phyloP scores from a whole-genome alignment of 495 filamentous ascomycete genomes.

The Bacidia rubella region DNA sequence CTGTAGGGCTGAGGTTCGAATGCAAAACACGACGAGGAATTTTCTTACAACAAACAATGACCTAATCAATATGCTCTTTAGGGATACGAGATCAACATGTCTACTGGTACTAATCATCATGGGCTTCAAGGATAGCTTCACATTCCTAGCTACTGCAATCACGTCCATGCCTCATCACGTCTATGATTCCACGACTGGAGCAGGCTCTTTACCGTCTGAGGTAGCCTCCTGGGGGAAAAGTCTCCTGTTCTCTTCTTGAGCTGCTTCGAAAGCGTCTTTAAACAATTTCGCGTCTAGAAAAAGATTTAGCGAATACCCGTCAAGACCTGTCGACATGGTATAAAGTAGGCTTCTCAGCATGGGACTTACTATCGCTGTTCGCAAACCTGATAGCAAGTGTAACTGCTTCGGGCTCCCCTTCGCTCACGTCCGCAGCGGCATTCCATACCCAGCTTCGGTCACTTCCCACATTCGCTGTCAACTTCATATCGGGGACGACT shows the following conservation, averaged over 20 bases:
- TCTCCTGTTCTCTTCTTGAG: constrained; percentile 89
- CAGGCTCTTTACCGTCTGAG: constrained; percentile 2
- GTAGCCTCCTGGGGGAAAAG: constrained; percentile 46
- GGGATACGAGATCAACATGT: no score
- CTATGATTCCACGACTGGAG: constrained; percentile 5
- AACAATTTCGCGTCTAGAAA: constrained; percentile 84
- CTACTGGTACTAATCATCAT: no score
- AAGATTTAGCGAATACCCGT: constrained; percentile 19
- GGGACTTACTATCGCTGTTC: constrained; percentile 86
- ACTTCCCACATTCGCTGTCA: constrained; percentile 91
- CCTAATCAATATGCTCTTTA: no score
- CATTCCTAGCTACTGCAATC: background rate
- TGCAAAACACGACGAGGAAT: no score
- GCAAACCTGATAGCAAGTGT: constrained; percentile 96
- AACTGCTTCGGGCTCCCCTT: constrained; percentile 91
- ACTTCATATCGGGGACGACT: constrained; percentile 99
- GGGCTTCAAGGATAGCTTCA: no score
- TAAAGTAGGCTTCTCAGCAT: no score
- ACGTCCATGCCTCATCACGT: background rate
- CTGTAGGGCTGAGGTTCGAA: background rate
- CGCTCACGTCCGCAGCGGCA: constrained; percentile 90
- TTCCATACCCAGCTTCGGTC: constrained; percentile 99
- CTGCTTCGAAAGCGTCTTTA: constrained; percentile 97
- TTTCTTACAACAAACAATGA: no score
- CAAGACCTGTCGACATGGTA: no score